Evolutionary conservation across 164 flowering plant genomes (phyloP), one percentile per base, ranked within the genome.

Genomic region (Macadamia integrifolia): DNA sequence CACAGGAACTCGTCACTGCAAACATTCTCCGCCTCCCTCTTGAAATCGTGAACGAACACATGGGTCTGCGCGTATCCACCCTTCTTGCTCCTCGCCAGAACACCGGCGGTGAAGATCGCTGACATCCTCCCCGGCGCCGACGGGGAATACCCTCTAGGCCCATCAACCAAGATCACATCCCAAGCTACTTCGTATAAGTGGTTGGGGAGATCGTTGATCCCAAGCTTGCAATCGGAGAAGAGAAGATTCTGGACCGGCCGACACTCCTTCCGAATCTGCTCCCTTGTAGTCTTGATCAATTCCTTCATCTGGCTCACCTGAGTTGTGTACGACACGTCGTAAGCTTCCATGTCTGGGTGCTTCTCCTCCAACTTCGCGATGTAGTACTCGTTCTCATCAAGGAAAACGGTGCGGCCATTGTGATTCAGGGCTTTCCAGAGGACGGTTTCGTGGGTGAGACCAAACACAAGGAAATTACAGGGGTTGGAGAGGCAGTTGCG

Each of bases 111-210:
- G 83, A 88, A 94, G 11, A 94, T 89, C 10, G 96, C 79, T 11
- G 88, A 76, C 89, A 89, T 90, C 66, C 99, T 60, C 0, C 99
- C 94, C 0, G 99, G 98, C 6, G 87, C 87, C 13, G 83, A 85
- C 5, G 84, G 82, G 75, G 82, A 87, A 69, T 87, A 88, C 28
- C 98, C 97, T 0, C 97, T 68, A 0, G 98, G 99, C 7, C 97
- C 99, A 64, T 92, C 99, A 5, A 94, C 87, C 67, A 94, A 40
- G 1, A 94, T 87, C n/a, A 92, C 88, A 61, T 92, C 97, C 99
- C 99, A 94, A 13, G 78, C 87, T 7, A 90, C 85, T 52, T 89
- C 97, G 74, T 94, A 94, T 1, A 92, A 83, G 58, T 90, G 90
- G 67, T 92, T 92, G 0, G 99, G 99, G 7, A 94, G 75, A 64